These are phyloP conservation scores for Wickerhamomyces strasburgensis DNA, from an alignment of 805 yeast genomes.

Conservation along the genomic window DNA sequence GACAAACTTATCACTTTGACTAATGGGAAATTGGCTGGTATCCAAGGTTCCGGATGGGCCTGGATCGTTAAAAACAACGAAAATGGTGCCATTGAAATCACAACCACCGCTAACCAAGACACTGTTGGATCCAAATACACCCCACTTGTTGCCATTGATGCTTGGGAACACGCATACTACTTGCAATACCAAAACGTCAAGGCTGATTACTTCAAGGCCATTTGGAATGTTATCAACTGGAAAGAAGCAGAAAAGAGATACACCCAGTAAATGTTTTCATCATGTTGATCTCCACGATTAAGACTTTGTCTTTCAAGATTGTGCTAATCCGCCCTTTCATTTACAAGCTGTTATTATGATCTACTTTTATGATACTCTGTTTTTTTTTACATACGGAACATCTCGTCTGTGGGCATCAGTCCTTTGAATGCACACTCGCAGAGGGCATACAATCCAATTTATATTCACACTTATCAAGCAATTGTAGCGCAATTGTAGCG, in stretches of 20 bases:
- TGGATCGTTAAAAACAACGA: slow-evolving; percentile 79
- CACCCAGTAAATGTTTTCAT: slow-evolving; percentile 25
- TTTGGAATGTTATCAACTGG: slow-evolving; percentile 95
- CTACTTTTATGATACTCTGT: too few species aligned
- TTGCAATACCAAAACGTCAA: slow-evolving; percentile 89
- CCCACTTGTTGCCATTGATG: slow-evolving; percentile 86
- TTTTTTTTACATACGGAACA: too few species aligned
- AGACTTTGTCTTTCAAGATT: slow-evolving; percentile 1
- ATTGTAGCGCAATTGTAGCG: not conserved
- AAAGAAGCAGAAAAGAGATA: slow-evolving; percentile 78
- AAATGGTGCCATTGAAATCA: slow-evolving; percentile 71
- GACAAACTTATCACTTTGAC: slow-evolving; percentile 62
- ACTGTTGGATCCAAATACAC: slow-evolving; percentile 61
- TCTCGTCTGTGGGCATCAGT: too few species aligned
- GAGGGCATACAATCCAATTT: too few species aligned
- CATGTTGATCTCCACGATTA: not conserved
- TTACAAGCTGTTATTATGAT: too few species aligned
- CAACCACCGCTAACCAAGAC: slow-evolving; percentile 83
- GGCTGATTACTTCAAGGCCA: slow-evolving; percentile 87
- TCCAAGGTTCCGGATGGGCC: slow-evolving; percentile 97
- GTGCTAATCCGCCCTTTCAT: not conserved
- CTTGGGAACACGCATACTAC: slow-evolving; percentile 97
- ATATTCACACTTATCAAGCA: slow-evolving; percentile 1
- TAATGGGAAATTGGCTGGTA: slow-evolving; percentile 72
- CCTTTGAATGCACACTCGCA: too few species aligned